A percentile compares a stretch with the other conserved stretches of the same genome.
Evolutionary conservation across 2,329 filamentous ascomycete genomes (phyloP).

Genomic region (Talaromyces sp.): DNA sequence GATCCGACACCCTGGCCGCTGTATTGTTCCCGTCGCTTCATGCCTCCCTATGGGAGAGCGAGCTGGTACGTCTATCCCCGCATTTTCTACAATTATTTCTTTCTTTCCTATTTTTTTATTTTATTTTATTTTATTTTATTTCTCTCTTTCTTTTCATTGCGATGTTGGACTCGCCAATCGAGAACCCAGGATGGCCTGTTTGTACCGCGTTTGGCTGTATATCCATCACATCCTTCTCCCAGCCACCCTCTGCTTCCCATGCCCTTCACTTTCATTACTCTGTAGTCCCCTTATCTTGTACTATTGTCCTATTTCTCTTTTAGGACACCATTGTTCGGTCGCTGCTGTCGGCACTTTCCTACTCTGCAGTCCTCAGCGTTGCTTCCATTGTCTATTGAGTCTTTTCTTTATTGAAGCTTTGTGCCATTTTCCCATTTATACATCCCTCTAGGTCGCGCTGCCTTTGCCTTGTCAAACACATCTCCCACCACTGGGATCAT

Average conservation of each 20-base stretch:
- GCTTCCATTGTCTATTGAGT: not conserved
- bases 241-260: not conserved
- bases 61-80: slow-evolving; percentile 11
- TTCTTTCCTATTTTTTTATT: not conserved
- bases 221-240: not conserved
- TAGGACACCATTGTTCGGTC: not conserved
- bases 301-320: not conserved
- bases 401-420: not conserved
- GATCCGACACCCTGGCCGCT: slow-evolving; percentile 9
- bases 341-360: not conserved
- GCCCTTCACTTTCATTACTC: not conserved
- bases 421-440: not conserved
- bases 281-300: not conserved
- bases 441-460: not conserved
- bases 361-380: not conserved
- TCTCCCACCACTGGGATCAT: not conserved
- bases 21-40: slow-evolving; percentile 7
- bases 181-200: not conserved
- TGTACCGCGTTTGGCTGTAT: not conserved
- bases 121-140: too few species aligned
- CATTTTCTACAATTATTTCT: not conserved
- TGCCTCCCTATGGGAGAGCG: slow-evolving; percentile 11
- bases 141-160: not conserved
- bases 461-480: not conserved
- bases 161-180: not conserved